Evolutionary conservation across 2,329 filamentous ascomycete genomes (phyloP), one percentile per base, ranked within the genome.

Genomic region (Cercospora canescens): DNA sequence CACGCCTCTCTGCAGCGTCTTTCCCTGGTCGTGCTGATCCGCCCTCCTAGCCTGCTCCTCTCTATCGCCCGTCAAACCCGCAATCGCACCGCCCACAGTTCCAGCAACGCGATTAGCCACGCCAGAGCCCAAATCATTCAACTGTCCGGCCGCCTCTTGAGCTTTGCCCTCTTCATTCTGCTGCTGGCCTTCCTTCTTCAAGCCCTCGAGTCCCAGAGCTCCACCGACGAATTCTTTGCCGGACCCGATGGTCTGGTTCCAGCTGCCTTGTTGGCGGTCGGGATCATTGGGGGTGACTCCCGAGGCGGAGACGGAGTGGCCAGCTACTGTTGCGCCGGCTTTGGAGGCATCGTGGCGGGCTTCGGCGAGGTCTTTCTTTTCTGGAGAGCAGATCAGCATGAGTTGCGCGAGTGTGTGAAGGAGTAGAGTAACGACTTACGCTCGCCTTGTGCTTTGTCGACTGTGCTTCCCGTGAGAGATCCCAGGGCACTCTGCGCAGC

Each of bases 201-300:
- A 80, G 35, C 83, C 85, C 80, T 95, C 90, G 69, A 87, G 88
- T 67, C 94, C 94, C 28, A 94, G 71, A 5, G 94, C 73, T 18
- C 89, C 89, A 65, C 94, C 94, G 1, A 95, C 69, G 4, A 89
- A 83, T 78, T 97, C 92, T 83, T 97, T 97, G 50, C 89, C 89
- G 1, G 90, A 87, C 60, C 94, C 94, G n/a, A 94, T 76, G 5
- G 93, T 96, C 81, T 97, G 94, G 82, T 97, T 92, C 89, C 91
- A 96, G 18, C 85, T 85, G 50, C 94, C 94, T 18, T 87, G 77
- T 24, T 85, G 82, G 70, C 93, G 91, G 77, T 94, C 84, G 11
- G 89, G 83, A 79, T 92, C 84, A 79, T 97, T 92, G 68, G 89
- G 86, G 57, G 91, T 82, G 37, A 88, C 90, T 56, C 92, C 92